Evolutionary conservation across 495 filamentous ascomycete species (phyloP).

Genomic region (Parathielavia hyrcaniae): DNA sequence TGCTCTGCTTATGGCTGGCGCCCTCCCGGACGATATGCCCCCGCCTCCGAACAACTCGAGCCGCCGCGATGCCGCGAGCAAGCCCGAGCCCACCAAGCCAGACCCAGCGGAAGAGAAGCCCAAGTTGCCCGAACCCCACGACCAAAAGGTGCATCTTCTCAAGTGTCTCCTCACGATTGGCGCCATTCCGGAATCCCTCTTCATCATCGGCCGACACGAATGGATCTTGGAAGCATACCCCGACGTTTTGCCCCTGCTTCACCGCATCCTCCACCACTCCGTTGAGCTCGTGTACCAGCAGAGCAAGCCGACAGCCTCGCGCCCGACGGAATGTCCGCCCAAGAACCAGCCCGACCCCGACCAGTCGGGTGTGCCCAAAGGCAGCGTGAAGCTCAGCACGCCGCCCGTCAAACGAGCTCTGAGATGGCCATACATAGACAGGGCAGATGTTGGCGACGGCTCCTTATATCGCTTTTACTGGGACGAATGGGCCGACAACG

Average conservation of each 20-base stretch:
- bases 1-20: slow-evolving; percentile 83
- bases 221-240: slow-evolving; percentile 82
- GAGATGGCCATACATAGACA: slow-evolving; percentile 74
- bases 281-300: slow-evolving; percentile 50
- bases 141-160: slow-evolving; percentile 82
- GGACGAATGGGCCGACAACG: slow-evolving; percentile 92
- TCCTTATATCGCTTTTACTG: slow-evolving; percentile 86
- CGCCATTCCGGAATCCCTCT: slow-evolving; percentile 86
- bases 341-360: slow-evolving; percentile 53
- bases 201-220: slow-evolving; percentile 83
- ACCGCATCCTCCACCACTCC: slow-evolving; percentile 76
- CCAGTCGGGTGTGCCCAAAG: slow-evolving; percentile 58
- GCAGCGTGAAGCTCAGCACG: slow-evolving; percentile 53
- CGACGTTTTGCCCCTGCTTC: slow-evolving; percentile 59
- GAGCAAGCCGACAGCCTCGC: slow-evolving; percentile 24
- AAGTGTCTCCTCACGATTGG: slow-evolving; percentile 84
- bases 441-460: slow-evolving; percentile 63
- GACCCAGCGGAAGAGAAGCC: slow-evolving; percentile 51
- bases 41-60: slow-evolving; percentile 19
- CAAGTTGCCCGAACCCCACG: slow-evolving; percentile 69
- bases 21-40: slow-evolving; percentile 69
- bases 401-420: slow-evolving; percentile 55
- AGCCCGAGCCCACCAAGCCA: slow-evolving; percentile 47
- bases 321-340: slow-evolving; percentile 30
- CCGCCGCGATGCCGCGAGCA: slow-evolving; percentile 38